These are phyloP conservation scores for Ormosia emarginata DNA, from an alignment of 306 rosid species.

Conservation along the genomic window DNA sequence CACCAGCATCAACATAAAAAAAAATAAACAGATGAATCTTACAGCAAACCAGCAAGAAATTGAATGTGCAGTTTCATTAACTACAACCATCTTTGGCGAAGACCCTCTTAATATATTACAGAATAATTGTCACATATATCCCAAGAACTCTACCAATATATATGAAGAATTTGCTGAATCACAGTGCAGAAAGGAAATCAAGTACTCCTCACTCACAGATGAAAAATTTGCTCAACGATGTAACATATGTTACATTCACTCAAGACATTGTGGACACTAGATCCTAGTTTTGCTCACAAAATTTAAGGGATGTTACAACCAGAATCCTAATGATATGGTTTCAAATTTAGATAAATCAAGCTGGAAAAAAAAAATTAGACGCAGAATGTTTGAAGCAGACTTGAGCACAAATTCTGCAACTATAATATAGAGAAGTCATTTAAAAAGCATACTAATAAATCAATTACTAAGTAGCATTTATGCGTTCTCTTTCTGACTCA, in stretches of 20 bases:
- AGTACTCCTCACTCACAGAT: background rate
- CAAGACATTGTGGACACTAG: background rate
- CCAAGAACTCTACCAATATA: background rate
- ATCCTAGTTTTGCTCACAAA: background rate
- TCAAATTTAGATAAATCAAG: background rate
- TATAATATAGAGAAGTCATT: background rate
- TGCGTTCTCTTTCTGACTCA: background rate
- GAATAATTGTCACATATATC: background rate
- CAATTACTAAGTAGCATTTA: background rate
- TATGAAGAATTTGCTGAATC: background rate
- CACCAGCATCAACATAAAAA: background rate
- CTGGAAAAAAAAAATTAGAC: background rate
- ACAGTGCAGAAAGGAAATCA: background rate
- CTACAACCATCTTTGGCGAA: background rate
- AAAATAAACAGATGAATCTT: too few species aligned
- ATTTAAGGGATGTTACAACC: background rate
- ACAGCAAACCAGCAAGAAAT: background rate
- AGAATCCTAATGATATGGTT: background rate
- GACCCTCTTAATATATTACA: background rate
- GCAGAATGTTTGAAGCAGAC: background rate
- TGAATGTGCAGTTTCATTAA: background rate
- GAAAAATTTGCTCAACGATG: constrained; percentile 7
- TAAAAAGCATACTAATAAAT: background rate
- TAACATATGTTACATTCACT: background rate
- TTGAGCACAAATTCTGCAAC: background rate